Conservation (phyloP, 2,329 filamentous ascomycete genomes). For the Colletotrichum sp. region DNA sequence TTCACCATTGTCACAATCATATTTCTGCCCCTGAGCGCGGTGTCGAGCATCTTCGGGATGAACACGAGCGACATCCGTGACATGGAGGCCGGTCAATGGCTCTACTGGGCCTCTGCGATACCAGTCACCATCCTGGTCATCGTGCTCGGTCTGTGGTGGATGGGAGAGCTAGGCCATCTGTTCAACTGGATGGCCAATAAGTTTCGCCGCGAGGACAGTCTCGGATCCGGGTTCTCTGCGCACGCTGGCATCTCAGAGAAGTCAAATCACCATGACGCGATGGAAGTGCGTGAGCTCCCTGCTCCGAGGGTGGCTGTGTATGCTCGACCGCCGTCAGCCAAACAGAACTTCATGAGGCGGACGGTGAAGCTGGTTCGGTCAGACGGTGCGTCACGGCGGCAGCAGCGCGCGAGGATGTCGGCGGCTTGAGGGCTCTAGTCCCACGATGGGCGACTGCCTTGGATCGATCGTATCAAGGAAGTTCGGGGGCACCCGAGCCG, state of each 20-base stretch:
- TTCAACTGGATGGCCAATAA: constrained; percentile 23
- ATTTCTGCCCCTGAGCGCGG: constrained; percentile 51
- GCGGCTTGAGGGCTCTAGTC: not conserved
- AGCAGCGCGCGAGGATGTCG: not conserved
- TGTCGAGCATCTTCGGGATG: constrained; percentile 58
- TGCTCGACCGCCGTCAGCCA: not conserved
- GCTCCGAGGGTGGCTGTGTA: not conserved
- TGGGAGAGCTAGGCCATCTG: constrained; percentile 44
- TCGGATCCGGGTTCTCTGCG: not conserved
- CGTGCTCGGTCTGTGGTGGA: constrained; percentile 44
- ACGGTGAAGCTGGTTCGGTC: constrained; percentile 26
- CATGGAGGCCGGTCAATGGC: constrained; percentile 52
- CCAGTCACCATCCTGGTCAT: constrained; percentile 50
- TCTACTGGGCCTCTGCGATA: constrained; percentile 55
- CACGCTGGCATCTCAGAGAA: not conserved
- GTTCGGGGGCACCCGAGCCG: not conserved
- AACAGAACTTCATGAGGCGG: not conserved
- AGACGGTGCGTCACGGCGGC: not conserved
- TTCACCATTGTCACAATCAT: constrained; percentile 56
- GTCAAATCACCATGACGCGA: not conserved
- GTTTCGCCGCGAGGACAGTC: not conserved
- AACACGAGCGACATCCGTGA: constrained; percentile 56
- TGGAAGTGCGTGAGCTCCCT: not conserved
- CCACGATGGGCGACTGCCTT: not conserved
- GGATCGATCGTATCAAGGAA: constrained; percentile 1